A percentile compares a stretch with the other conserved stretches of the same genome.
Evolutionary conservation across 495 filamentous ascomycete genomes (phyloP).

Genomic region (Aspergillus diversus): DNA sequence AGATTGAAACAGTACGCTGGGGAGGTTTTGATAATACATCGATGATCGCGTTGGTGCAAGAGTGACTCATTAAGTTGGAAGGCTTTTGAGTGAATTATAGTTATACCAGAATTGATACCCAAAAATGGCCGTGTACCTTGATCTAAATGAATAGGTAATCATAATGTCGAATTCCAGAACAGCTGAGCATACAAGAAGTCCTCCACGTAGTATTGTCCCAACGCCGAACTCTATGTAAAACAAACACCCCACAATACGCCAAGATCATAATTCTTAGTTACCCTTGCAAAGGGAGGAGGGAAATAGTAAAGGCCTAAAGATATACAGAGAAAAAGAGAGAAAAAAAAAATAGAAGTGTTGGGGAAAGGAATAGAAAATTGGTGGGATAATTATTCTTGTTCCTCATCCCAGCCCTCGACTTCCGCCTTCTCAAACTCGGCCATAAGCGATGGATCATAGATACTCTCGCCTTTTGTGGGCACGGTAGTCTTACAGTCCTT

Average conservation of each 20-base stretch:
- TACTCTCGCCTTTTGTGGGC: conserved; percentile 56
- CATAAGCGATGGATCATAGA: conserved; percentile 67
- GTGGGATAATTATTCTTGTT: conserved; percentile 50
- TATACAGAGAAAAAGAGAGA: conserved; percentile 12
- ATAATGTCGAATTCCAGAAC: background rate
- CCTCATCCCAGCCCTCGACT: conserved; percentile 76
- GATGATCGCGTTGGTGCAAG: conserved; percentile 35
- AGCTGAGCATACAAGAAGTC: conserved; percentile 1
- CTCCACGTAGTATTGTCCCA: conserved; percentile 1
- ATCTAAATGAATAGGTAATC: background rate
- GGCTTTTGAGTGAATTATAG: too few relatives aligned
- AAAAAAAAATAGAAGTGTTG: background rate
- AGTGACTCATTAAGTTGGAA: too few relatives aligned
- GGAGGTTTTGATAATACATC: conserved; percentile 59
- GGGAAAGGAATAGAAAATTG: background rate
- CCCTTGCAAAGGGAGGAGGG: conserved; percentile 11
- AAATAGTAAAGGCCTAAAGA: conserved; percentile 14
- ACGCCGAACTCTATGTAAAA: conserved; percentile 5
- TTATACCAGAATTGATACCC: conserved; percentile 23
- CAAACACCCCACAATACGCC: conserved; percentile 16
- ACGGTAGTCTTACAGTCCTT: conserved; percentile 68
- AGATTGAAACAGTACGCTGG: conserved; percentile 53
- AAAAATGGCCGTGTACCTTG: background rate
- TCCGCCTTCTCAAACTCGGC: conserved; percentile 66
- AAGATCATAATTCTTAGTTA: conserved; percentile 9